Conservation (phyloP, 805 yeast species). For the Novakomyces olei region DNA sequence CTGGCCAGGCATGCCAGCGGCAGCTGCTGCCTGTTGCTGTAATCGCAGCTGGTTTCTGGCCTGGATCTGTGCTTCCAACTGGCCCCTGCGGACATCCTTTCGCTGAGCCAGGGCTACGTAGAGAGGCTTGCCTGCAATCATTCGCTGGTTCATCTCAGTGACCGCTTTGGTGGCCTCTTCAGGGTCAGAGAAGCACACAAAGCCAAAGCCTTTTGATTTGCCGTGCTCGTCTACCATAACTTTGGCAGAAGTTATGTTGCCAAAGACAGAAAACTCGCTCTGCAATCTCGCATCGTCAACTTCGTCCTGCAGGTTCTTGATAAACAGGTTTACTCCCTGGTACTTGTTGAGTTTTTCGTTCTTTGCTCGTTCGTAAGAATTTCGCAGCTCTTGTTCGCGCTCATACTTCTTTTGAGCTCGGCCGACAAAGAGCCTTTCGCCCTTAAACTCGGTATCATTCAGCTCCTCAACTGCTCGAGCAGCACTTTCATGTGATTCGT, state of each 20-base stretch:
- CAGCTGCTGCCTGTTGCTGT: constrained; percentile 68
- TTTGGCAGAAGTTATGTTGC: constrained; percentile 85
- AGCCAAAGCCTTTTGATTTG: constrained; percentile 94
- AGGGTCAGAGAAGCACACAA: constrained; percentile 91
- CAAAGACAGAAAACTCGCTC: constrained; percentile 84
- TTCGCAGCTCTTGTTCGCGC: constrained; percentile 86
- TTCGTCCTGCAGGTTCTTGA: constrained; percentile 87
- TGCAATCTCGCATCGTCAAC: constrained; percentile 76
- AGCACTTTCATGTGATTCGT: constrained; percentile 68
- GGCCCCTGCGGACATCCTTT: constrained; percentile 91
- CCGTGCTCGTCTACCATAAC: constrained; percentile 90
- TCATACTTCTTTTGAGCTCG: constrained; percentile 98
- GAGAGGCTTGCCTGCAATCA: constrained; percentile 85
- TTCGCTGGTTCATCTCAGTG: constrained; percentile 93
- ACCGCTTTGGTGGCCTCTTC: constrained; percentile 98
- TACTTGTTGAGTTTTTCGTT: constrained; percentile 78
- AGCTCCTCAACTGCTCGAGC: constrained; percentile 76
- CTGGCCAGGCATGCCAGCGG: constrained; percentile 77
- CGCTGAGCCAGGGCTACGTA: constrained; percentile 98
- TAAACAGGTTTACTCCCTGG: constrained; percentile 92
- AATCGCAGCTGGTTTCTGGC: constrained; percentile 96
- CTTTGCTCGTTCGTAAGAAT: constrained; percentile 79
- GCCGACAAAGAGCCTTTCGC: constrained; percentile 78
- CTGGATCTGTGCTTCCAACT: constrained; percentile 90
- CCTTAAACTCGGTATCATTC: constrained; percentile 67